Percentiles rank a stretch among this genome's conserved stretches.
Conservation (phyloP, 331 rosid genomes). For the Quercus lobata region DNA sequence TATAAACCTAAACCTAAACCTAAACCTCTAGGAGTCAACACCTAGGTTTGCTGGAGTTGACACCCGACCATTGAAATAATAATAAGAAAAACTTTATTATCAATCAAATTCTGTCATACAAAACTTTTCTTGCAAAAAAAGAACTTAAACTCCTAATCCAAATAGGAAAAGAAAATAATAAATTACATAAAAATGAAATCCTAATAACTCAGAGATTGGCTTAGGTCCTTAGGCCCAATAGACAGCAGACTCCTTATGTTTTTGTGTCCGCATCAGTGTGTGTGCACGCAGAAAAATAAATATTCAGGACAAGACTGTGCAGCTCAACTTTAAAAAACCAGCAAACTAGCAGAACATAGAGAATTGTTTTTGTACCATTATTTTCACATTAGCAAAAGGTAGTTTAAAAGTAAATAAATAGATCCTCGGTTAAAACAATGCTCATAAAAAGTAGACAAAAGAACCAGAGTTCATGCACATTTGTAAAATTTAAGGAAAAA, state of each 20-base stretch:
- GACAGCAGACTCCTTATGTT: too few species aligned
- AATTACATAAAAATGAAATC: too few species aligned
- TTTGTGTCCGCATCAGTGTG: background rate
- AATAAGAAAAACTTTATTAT: too few species aligned
- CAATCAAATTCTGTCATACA: too few species aligned
- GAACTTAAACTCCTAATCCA: too few species aligned
- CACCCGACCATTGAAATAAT: too few species aligned
- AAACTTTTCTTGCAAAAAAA: too few species aligned
- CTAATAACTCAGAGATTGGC: too few species aligned
- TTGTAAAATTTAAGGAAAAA: constrained; percentile 11
- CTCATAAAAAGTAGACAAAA: background rate
- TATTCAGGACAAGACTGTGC: background rate
- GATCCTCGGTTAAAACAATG: background rate
- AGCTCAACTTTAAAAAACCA: background rate
- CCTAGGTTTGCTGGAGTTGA: too few species aligned
- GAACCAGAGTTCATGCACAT: background rate
- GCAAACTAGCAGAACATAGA: background rate
- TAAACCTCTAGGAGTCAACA: too few species aligned
- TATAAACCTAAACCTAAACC: too few species aligned
- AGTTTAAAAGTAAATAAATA: background rate
- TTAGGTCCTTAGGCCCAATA: too few species aligned
- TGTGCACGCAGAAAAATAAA: background rate
- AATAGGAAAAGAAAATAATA: background rate
- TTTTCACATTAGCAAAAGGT: background rate
- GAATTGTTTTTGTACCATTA: background rate